Conservation (phyloP, 2,329 filamentous ascomycete genomes). For the Fusarium citri region DNA sequence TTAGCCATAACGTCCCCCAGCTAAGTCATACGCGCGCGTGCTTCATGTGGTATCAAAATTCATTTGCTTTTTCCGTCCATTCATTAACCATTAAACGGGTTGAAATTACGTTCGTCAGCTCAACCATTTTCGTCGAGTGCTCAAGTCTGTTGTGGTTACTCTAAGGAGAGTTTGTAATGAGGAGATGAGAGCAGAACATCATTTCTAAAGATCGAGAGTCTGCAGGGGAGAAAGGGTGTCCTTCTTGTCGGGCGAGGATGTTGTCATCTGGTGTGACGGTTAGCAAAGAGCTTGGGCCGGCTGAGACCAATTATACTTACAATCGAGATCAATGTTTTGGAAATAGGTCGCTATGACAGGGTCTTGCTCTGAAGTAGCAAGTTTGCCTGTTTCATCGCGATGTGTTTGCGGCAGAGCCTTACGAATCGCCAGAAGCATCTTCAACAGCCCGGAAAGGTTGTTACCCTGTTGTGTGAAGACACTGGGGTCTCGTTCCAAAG, state of each 20-base stretch:
- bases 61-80: slow-evolving; percentile 43
- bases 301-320: slow-evolving; percentile 56
- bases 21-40: slow-evolving; percentile 40
- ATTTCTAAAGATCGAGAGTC: slow-evolving; percentile 64
- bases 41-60: slow-evolving; percentile 46
- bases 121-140: background rate
- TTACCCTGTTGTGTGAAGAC: slow-evolving; percentile 70
- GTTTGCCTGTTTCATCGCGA: slow-evolving; percentile 60
- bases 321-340: slow-evolving; percentile 65
- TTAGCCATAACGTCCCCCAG: slow-evolving; percentile 9
- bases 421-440: slow-evolving; percentile 71
- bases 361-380: slow-evolving; percentile 61
- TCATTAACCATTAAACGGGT: slow-evolving; percentile 48
- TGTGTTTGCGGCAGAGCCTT: slow-evolving; percentile 67
- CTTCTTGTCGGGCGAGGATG: slow-evolving; percentile 59
- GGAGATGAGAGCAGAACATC: slow-evolving; percentile 61
- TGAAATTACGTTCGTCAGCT: slow-evolving; percentile 10
- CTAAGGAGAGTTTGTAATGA: slow-evolving; percentile 53
- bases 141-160: background rate
- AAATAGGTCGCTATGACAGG: slow-evolving; percentile 64
- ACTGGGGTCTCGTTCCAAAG: slow-evolving; percentile 66
- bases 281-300: background rate
- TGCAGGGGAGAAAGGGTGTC: slow-evolving; percentile 62
- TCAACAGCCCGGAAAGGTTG: slow-evolving; percentile 67
- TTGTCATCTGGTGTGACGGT: slow-evolving; percentile 46